Percentiles rank a stretch among this genome's conserved stretches.
These are phyloP conservation scores for Musa itinerans DNA, from an alignment of 176 grass and related monocot species.

Conservation along the genomic window DNA sequence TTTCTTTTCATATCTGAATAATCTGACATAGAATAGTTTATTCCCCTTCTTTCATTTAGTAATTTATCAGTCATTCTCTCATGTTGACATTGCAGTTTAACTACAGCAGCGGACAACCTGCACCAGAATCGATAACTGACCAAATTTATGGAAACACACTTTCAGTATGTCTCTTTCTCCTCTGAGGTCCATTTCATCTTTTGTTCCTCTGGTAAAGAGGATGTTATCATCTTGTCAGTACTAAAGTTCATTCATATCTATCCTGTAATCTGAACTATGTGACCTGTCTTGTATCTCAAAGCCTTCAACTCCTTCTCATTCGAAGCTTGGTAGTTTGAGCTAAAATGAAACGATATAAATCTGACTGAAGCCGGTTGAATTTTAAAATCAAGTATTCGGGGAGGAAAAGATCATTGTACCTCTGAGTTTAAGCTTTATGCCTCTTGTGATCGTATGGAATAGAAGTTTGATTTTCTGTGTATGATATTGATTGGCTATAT, in stretches of 20 bases:
- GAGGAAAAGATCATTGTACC: too few relatives aligned
- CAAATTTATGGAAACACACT: slow-evolving; percentile 89
- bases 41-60: too few relatives aligned
- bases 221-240: not conserved
- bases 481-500: not conserved
- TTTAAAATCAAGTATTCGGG: not conserved
- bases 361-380: not conserved
- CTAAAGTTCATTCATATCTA: not conserved
- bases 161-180: slow-evolving; percentile 37
- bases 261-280: not conserved
- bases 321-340: too few relatives aligned
- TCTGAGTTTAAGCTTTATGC: too few relatives aligned
- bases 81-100: slow-evolving; percentile 58
- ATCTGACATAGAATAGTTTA: too few relatives aligned
- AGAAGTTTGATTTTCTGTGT: not conserved
- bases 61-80: slow-evolving; percentile 1
- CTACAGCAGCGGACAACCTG: slow-evolving; percentile 87
- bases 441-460: not conserved
- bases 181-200: not conserved
- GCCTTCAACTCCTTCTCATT: not conserved
- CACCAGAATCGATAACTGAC: slow-evolving; percentile 76
- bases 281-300: not conserved
- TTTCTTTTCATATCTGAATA: too few relatives aligned
- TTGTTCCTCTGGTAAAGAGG: not conserved
- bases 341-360: not conserved